phyloP scores from a whole-genome alignment of 805 yeast genomes.

The Candida multigemmis region DNA sequence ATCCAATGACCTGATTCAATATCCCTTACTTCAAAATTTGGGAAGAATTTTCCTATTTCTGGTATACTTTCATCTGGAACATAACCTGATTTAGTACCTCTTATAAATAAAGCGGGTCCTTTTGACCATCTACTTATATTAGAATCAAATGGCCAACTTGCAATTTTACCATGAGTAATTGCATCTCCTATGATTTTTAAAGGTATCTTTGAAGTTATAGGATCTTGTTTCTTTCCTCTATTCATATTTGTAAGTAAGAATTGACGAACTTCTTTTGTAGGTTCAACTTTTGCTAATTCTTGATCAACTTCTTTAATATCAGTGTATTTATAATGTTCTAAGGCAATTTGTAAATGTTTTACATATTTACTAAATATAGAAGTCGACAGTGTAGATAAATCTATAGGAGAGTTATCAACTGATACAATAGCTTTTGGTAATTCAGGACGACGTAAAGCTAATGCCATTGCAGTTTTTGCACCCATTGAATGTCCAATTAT shows the following conservation, averaged over 20 bases:
- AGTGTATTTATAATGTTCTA: constrained; percentile 34
- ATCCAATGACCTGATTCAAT: constrained; percentile 91
- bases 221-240: constrained; percentile 30
- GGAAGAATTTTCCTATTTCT: constrained; percentile 69
- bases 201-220: constrained; percentile 54
- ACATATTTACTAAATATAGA: constrained; percentile 60
- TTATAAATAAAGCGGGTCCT: constrained; percentile 68
- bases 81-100: constrained; percentile 71
- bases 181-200: constrained; percentile 57
- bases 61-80: constrained; percentile 77
- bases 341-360: constrained; percentile 49
- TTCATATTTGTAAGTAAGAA: constrained; percentile 67
- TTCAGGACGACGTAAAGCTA: constrained; percentile 60
- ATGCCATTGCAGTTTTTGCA: constrained; percentile 88
- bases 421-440: constrained; percentile 54
- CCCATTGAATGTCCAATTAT: constrained; percentile 85
- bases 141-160: constrained; percentile 70
- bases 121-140: constrained; percentile 40
- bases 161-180: constrained; percentile 55
- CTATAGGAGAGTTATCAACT: constrained; percentile 88
- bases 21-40: constrained; percentile 64
- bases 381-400: constrained; percentile 39
- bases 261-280: constrained; percentile 53
- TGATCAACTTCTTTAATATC: constrained; percentile 61
- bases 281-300: constrained; percentile 54